Evolutionary conservation across 2,329 filamentous ascomycete species (phyloP).

Genomic region (Arthrobotrys musiformis): DNA sequence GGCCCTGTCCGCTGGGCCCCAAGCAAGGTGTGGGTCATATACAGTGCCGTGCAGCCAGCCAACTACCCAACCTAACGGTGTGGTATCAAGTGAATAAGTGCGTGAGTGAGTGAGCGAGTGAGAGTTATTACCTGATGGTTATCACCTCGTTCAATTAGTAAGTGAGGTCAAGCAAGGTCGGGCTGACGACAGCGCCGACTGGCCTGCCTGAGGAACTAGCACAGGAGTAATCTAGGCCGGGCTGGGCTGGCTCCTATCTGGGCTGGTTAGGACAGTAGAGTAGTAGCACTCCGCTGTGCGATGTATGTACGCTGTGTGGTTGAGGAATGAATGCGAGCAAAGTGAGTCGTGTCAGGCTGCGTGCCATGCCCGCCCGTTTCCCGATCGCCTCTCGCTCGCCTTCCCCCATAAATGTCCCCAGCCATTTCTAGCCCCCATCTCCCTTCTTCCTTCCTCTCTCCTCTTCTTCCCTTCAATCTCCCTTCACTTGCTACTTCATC

Average conservation of each 20-base stretch:
- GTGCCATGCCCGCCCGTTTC: conserved; percentile 8
- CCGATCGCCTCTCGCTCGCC: conserved; percentile 43
- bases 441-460: not conserved
- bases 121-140: too few relatives aligned
- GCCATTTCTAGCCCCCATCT: conserved; percentile 26
- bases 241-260: conserved; percentile 1
- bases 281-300: too few relatives aligned
- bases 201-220: not conserved
- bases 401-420: conserved; percentile 46
- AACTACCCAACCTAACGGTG: too few relatives aligned
- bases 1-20: not conserved
- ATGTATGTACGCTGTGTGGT: not conserved
- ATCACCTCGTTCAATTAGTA: not conserved
- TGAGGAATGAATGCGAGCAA: not conserved
- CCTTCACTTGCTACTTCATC: not conserved
- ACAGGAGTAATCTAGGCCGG: not conserved
- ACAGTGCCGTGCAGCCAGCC: not conserved
- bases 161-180: not conserved
- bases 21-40: not conserved
- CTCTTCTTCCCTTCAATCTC: conserved; percentile 7
- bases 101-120: not conserved
- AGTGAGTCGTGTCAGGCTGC: conserved; percentile 29
- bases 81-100: not conserved
- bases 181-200: conserved; percentile 8
- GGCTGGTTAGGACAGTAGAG: too few relatives aligned